Evolutionary conservation across 805 yeast species (phyloP).

Genomic region (Wickerhamomyces tratensis): DNA sequence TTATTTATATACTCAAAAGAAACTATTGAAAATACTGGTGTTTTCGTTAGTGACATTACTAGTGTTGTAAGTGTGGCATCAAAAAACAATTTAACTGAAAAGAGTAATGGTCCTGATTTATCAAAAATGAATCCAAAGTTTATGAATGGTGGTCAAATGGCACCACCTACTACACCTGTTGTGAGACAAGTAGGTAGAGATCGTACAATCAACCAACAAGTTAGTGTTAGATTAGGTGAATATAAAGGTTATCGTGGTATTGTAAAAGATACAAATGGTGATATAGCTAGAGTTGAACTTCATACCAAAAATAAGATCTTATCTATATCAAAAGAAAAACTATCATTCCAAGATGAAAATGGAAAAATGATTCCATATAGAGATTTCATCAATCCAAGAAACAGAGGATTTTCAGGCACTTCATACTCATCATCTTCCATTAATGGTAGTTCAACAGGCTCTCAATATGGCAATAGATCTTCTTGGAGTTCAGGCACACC

Average conservation of each 20-base stretch:
- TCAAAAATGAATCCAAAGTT: constrained; percentile 80
- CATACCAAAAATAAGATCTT: constrained; percentile 88
- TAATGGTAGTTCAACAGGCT: constrained; percentile 23
- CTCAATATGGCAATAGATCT: constrained; percentile 34
- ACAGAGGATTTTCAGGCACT: constrained; percentile 16
- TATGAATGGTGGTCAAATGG: constrained; percentile 34
- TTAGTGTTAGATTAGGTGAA: constrained; percentile 80
- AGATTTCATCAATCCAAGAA: constrained; percentile 54
- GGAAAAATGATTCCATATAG: constrained; percentile 71
- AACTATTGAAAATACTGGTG: constrained; percentile 79
- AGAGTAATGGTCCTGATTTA: constrained; percentile 50
- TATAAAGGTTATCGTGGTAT: constrained; percentile 93
- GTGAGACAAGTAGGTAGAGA: constrained; percentile 67
- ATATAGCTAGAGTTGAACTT: constrained; percentile 83
- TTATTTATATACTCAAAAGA: constrained; percentile 77
- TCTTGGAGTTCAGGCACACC: constrained; percentile 18
- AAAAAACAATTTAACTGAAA: constrained; percentile 52
- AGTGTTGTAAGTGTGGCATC: constrained; percentile 80
- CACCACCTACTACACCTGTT: constrained; percentile 51
- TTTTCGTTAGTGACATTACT: constrained; percentile 69
- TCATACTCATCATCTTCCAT: constrained; percentile 29
- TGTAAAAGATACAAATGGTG: constrained; percentile 88
- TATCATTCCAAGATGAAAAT: constrained; percentile 61
- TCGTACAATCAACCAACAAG: constrained; percentile 71
- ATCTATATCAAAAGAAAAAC: constrained; percentile 70